Evolutionary conservation across 371 early-diverging fungal species (phyloP).

Genomic region (Mortierella sp.): DNA sequence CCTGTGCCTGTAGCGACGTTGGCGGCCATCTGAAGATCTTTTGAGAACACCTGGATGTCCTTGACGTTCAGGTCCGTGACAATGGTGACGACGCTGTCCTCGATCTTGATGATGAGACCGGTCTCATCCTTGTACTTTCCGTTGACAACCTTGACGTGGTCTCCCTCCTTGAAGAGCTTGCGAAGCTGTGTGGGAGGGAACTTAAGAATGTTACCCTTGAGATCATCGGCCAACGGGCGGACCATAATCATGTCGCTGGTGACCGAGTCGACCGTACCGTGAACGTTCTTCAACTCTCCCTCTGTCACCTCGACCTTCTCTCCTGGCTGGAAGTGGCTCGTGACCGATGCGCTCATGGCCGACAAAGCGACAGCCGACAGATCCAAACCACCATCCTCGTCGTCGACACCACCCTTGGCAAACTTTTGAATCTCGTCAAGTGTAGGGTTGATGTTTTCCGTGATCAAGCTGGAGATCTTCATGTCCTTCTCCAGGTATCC

Average conservation of each 20-base stretch:
- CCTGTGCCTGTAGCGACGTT: slow-evolving; percentile 62
- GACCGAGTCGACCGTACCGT: slow-evolving; percentile 84
- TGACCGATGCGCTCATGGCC: slow-evolving; percentile 56
- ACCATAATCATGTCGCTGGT: slow-evolving; percentile 75
- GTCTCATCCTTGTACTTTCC: slow-evolving; percentile 91
- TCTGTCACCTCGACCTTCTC: slow-evolving; percentile 92
- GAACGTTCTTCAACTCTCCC: slow-evolving; percentile 90
- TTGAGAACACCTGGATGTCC: slow-evolving; percentile 89
- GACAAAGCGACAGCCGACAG: slow-evolving; percentile 65
- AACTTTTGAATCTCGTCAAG: slow-evolving; percentile 95
- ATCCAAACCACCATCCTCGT: slow-evolving; percentile 66
- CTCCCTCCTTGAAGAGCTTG: slow-evolving; percentile 91
- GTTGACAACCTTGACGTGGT: slow-evolving; percentile 94
- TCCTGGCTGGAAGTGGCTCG: slow-evolving; percentile 79
- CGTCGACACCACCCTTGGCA: slow-evolving; percentile 72
- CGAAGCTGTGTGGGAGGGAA: slow-evolving; percentile 76
- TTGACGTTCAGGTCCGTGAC: slow-evolving; percentile 82
- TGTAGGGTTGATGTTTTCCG: slow-evolving; percentile 89
- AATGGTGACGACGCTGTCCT: slow-evolving; percentile 84
- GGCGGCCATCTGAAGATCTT: slow-evolving; percentile 87
- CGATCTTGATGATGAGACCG: slow-evolving; percentile 89
- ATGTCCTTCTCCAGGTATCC: slow-evolving; percentile 95
- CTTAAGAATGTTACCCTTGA: slow-evolving; percentile 60
- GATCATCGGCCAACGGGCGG: slow-evolving; percentile 67
- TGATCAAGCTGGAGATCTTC: slow-evolving; percentile 79